Evolutionary conservation across 176 grass and related monocot species (phyloP), one percentile per base, ranked within the genome.

Genomic region (Phoenix dactylifera): DNA sequence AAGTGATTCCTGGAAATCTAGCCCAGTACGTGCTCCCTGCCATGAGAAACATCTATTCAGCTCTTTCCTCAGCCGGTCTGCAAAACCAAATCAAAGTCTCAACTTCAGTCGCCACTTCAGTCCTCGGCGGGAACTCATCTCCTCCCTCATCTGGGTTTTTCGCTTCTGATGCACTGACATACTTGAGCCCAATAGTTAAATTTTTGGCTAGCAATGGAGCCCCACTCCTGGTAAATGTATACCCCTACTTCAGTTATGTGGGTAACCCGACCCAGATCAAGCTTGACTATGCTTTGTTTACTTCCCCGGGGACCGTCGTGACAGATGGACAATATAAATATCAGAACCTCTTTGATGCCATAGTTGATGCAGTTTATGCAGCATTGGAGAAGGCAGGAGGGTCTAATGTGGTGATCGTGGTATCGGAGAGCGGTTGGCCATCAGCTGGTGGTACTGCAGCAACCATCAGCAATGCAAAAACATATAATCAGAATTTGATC

Each of bases 401-500:
- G 20, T 20, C 20, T 20, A 20, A 20, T 20, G 20, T 20, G 20
- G 20, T 20, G 20, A 20, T 20, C 20, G 20, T 20, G 20, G 20
- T 20, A 20, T 20, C 20, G 20, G 20, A 20, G 20, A 20, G 20
- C 20, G 20, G 20, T 20, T 20, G 20, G 90, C 90, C 90, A 22
- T 87, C 86, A 6, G 77, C 55, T 16, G 74, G 74, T 15, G 83
- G 83, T 7, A 65, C 22, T 4, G 73, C 51, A 4, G 76, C 89
- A 2, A 75, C 69, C 0, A 12, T 12, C 9, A 56, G 16, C 6
- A 95, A 89, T 65, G 90, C 90, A 4, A 50, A 22, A 51, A 61
- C 44, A 1, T 95, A 89, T 64, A 95, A 89, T 68, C 85, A 95
- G 63, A 78, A 78, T 7, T 52, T 89, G 67, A 83, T 95, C 19